Evolutionary conservation across 176 grass and related monocot genomes (phyloP).

Genomic region (maize (Zea mays)): Zm-B73-REFERENCE-NAM-5.0 NC_050096.1:187960001-187960500

Average conservation of each 20-base stretch:
- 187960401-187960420: constrained; percentile 49
- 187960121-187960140: neutral
- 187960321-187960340: neutral
- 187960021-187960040: neutral
- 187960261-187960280: no score
- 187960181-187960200: constrained; percentile 2
- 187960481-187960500: neutral
- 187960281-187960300: no score
- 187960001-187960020: constrained; percentile 1
- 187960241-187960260: no score
- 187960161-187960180: neutral
- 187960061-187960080: constrained; percentile 21
- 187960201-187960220: constrained; percentile 13
- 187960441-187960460: constrained; percentile 25
- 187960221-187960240: neutral
- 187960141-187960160: neutral
- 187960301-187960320: neutral
- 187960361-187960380: constrained; percentile 21
- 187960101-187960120: constrained; percentile 9
- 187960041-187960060: neutral
- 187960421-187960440: constrained; percentile 20
- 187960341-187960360: constrained; percentile 12
- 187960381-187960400: constrained; percentile 28
- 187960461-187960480: constrained; percentile 40
- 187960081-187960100: neutral